These are phyloP conservation scores for Pythium insidiosum DNA, from an alignment of 352 stramenopile species.

Conservation along the genomic window DNA sequence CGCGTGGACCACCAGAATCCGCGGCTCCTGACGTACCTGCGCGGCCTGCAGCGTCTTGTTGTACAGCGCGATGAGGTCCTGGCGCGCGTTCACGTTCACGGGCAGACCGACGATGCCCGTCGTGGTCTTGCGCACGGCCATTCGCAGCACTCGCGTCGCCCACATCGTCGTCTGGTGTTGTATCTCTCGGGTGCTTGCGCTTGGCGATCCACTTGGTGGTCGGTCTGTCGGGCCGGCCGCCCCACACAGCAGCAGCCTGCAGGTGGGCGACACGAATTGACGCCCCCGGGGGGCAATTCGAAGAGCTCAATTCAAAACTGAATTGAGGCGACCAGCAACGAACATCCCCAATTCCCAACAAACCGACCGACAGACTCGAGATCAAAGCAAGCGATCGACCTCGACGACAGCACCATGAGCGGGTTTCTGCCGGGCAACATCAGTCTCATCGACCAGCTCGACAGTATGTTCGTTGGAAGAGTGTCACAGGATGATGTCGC, in stretches of 20 bases:
- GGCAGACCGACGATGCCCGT: slow-evolving; percentile 80
- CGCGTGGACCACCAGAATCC: slow-evolving; percentile 2
- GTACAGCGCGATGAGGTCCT: slow-evolving; percentile 82
- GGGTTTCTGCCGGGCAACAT: slow-evolving; percentile 71
- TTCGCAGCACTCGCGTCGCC: slow-evolving; percentile 71
- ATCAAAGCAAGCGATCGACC: slow-evolving; percentile 2
- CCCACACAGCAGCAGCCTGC: slow-evolving; percentile 22
- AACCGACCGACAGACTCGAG: neutral
- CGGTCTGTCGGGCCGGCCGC: too few species aligned
- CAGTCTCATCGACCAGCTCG: slow-evolving; percentile 78
- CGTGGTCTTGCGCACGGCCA: slow-evolving; percentile 83
- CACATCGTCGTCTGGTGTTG: slow-evolving; percentile 44
- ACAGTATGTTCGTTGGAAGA: slow-evolving; percentile 46
- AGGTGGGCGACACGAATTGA: neutral
- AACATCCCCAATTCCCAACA: neutral
- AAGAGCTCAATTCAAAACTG: slow-evolving; percentile 8
- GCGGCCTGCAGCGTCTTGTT: slow-evolving; percentile 75
- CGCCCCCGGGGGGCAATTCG: slow-evolving; percentile 9
- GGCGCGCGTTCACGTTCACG: slow-evolving; percentile 76
- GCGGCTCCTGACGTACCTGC: slow-evolving; percentile 30
- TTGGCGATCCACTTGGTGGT: slow-evolving; percentile 14
- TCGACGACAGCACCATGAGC: slow-evolving; percentile 36
- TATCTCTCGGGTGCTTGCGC: slow-evolving; percentile 5
- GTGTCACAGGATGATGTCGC: too few species aligned
- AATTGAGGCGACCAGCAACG: slow-evolving; percentile 1